Conservation (phyloP, 2,329 filamentous ascomycete genomes). For the Grosmannia huntii region DNA sequence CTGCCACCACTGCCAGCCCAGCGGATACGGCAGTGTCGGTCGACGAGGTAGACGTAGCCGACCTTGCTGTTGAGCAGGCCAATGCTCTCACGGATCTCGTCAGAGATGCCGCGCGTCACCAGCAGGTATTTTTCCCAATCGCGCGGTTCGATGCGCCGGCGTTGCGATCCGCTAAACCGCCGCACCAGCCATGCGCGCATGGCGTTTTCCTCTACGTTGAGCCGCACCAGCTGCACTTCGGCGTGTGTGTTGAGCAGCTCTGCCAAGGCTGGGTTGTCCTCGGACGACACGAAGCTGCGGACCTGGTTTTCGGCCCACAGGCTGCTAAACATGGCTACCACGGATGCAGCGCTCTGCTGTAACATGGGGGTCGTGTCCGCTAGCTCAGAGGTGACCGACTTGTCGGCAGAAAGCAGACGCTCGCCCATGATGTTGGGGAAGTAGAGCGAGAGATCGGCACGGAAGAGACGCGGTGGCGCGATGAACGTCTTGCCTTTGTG, state of each 20-base stretch:
- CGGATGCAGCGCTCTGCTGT: conserved; percentile 38
- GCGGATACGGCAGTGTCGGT: conserved; percentile 74
- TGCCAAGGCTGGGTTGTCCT: conserved; percentile 57
- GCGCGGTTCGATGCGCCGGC: conserved; percentile 33
- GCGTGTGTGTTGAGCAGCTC: conserved; percentile 41
- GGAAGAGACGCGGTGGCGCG: conserved; percentile 74
- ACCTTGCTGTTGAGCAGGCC: conserved; percentile 79
- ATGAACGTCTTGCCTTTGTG: conserved; percentile 89
- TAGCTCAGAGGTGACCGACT: conserved; percentile 42
- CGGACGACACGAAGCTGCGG: conserved; percentile 53
- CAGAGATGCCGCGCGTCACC: conserved; percentile 43
- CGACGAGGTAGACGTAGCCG: conserved; percentile 85
- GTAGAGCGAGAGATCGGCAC: conserved; percentile 67
- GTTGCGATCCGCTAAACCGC: conserved; percentile 41
- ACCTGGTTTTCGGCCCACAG: conserved; percentile 78
- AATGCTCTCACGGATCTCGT: conserved; percentile 49
- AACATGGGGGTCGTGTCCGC: conserved; percentile 66
- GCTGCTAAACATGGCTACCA: conserved; percentile 73
- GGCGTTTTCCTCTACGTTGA: conserved; percentile 78
- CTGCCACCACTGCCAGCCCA: conserved; percentile 79
- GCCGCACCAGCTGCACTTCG: conserved; percentile 60
- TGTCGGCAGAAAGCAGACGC: conserved; percentile 51
- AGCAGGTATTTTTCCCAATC: conserved; percentile 51
- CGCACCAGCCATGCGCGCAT: conserved; percentile 49
- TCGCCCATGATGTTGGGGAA: conserved; percentile 84